Conservation (phyloP, 345 rosid species). For the Lepidium didymum region DNA sequence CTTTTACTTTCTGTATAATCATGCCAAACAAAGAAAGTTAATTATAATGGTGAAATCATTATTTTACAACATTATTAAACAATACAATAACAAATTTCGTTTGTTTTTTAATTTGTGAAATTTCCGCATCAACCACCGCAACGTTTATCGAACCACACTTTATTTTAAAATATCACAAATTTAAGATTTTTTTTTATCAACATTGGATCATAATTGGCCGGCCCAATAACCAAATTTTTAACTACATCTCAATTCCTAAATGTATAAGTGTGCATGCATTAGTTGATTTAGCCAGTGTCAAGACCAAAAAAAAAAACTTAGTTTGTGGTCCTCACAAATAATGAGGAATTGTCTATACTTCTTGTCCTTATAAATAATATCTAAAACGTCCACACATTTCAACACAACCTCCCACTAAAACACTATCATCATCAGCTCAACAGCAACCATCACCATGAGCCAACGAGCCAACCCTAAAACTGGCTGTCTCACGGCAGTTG, state of each 20-base stretch:
- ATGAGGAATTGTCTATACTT: not conserved
- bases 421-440: not conserved
- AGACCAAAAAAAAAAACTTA: not conserved
- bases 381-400: not conserved
- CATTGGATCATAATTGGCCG: no score
- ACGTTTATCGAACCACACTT: not conserved
- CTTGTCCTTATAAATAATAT: not conserved
- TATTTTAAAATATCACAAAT: not conserved
- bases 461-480: conserved; percentile 30
- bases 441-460: conserved; percentile 25
- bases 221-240: no score
- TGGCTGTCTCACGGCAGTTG: conserved; percentile 57
- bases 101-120: not conserved
- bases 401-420: not conserved
- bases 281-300: no score
- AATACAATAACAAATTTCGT: not conserved
- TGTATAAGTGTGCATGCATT: no score
- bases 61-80: not conserved
- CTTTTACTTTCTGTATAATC: conserved; percentile 1
- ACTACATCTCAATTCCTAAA: no score
- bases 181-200: not conserved
- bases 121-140: no score
- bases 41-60: not conserved
- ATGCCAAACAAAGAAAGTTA: not conserved
- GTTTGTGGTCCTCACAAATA: conserved; percentile 4